These are phyloP conservation scores for Rhodotorula babjevae DNA, from an alignment of 768 basidiomycete genomes.

Conservation along the genomic window DNA sequence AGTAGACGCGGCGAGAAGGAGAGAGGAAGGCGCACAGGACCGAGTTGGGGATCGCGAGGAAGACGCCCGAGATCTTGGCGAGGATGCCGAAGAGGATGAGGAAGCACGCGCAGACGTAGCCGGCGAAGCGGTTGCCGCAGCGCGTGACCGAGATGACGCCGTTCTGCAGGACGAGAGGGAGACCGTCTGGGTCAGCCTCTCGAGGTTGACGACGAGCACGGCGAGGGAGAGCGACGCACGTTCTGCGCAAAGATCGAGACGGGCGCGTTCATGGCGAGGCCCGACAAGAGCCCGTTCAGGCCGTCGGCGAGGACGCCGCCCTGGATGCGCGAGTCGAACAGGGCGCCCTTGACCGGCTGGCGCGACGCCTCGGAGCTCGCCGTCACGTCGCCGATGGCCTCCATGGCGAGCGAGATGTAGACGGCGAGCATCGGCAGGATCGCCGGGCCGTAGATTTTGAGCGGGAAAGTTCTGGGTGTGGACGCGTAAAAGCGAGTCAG, in stretches of 20 bases:
- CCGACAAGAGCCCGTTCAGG: neutral
- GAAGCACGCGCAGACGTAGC: neutral
- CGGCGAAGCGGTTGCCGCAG: neutral
- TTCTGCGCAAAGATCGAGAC: neutral
- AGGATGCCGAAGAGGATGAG: conserved; percentile 1
- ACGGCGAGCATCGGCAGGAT: neutral
- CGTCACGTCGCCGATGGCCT: neutral
- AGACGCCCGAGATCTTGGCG: conserved; percentile 2
- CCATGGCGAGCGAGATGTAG: neutral
- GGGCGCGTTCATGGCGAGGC: neutral
- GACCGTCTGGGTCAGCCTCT: no score
- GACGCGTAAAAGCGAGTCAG: neutral
- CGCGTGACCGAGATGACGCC: neutral
- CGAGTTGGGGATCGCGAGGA: neutral
- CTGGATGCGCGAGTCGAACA: conserved; percentile 1
- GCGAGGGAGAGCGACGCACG: neutral
- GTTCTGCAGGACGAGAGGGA: neutral
- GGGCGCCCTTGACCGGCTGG: neutral
- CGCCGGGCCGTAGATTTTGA: neutral
- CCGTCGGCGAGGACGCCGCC: conserved; percentile 1
- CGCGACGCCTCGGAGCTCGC: neutral
- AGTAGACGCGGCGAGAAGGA: neutral
- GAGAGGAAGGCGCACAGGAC: neutral
- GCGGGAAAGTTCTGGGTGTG: neutral
- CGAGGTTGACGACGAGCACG: no score